Conservation (phyloP, 257 asterid genomes). For the Primulina huaijiensis region DNA sequence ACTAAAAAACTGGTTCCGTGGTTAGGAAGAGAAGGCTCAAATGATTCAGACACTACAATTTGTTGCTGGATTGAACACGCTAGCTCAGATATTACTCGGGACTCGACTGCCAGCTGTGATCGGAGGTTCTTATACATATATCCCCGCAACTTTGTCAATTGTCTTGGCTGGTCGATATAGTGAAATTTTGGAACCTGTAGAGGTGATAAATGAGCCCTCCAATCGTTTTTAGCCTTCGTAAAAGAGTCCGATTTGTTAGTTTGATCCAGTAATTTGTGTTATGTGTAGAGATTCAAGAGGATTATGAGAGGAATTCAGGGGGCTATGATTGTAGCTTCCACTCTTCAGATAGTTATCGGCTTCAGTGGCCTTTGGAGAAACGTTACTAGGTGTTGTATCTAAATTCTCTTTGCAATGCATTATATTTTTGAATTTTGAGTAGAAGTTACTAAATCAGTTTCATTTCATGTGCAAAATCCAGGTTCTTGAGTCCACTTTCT, state of each 20-base stretch:
- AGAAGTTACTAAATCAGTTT: background rate
- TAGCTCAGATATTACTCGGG: constrained; percentile 72
- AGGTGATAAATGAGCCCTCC: constrained; percentile 39
- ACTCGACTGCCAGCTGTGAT: constrained; percentile 84
- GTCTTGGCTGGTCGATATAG: constrained; percentile 73
- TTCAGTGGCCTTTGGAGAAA: constrained; percentile 95
- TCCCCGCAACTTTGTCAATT: constrained; percentile 83
- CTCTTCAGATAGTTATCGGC: constrained; percentile 81
- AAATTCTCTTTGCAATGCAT: background rate
- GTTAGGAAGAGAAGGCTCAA: constrained; percentile 76
- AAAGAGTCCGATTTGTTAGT: background rate
- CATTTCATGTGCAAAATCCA: constrained; percentile 26
- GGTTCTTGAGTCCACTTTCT: constrained; percentile 81
- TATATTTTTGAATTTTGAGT: background rate
- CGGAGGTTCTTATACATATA: constrained; percentile 78
- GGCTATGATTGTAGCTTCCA: constrained; percentile 83
- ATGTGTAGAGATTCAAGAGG: constrained; percentile 59
- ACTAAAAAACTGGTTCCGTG: constrained; percentile 5
- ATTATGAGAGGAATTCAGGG: constrained; percentile 90
- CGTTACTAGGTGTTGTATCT: constrained; percentile 52
- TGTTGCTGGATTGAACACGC: constrained; percentile 87
- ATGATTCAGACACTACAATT: constrained; percentile 88
- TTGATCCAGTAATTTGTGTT: constrained; percentile 18
- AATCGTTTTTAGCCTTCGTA: background rate
- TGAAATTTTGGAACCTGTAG: constrained; percentile 49